Evolutionary conservation across 164 flowering plant genomes (phyloP), one percentile per base, ranked within the genome.

Genomic region (Piper longum): DNA sequence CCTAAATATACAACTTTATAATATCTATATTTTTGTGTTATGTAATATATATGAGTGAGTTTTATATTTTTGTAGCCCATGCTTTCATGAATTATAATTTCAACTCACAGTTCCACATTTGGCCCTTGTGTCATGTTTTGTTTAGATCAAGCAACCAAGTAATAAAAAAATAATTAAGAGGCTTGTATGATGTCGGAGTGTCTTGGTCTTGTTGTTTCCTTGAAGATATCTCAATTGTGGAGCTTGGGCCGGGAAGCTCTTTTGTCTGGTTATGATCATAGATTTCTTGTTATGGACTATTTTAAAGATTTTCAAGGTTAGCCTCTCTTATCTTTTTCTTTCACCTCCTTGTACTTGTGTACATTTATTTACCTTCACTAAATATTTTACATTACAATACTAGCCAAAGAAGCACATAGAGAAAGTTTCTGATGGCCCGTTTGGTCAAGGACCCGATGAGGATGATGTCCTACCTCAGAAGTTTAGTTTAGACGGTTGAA

Each of bases 161-260:
- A 7, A 14, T 41, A 9, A 13, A 55, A 16, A 17, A 18, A 54
- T 6, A 54, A 12, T 43, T 26, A 26, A 26, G 36, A 26, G 36
- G 36, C 36, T 26, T 26, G 36, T 26, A 2, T 26, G 36, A 17
- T 41, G 4, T 55, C 2, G 19, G 56, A 14, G 8, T 48, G 52
- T 9, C 52, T 48, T 9, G 14, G 11, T 48, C 14, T 12, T 48
- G 12, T 9, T 48, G 11, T 8, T 48, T 9, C 14, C 2, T 56
- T 68, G 5, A 65, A 82, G 97, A 86, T 90, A 90, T 72, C 90
- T 88, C 57, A 70, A 85, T 4, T 93, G 97, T 73, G 99, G 97
- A 64, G 75, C 85, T 48, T 95, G 96, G 97, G 96, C 96, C 16
- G 99, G 97, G 65, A 95, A 95, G 76, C 83, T 95, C 39, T 91